These are phyloP conservation scores for Fusarium ramigenum DNA, from an alignment of 2,329 filamentous ascomycete genomes.

Conservation along the genomic window DNA sequence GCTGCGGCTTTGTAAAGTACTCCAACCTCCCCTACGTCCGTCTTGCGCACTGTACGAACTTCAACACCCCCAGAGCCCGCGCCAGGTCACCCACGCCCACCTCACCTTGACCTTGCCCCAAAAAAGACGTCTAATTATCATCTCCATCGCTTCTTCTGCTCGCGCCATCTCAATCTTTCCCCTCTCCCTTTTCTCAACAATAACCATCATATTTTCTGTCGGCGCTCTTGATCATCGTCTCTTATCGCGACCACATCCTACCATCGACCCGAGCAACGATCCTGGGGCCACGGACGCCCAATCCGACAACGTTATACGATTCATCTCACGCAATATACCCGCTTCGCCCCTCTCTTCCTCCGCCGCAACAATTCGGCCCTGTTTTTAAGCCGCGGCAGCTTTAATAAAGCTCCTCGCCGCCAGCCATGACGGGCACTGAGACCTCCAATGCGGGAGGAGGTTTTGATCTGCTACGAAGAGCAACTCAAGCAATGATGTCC, in stretches of 20 bases:
- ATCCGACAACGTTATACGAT: constrained; percentile 32
- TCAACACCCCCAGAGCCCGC: constrained; percentile 22
- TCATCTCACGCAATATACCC: constrained; percentile 31
- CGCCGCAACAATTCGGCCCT: constrained; percentile 34
- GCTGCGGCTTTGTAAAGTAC: neutral
- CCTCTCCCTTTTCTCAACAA: constrained; percentile 37
- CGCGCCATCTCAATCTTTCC: constrained; percentile 33
- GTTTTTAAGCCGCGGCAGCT: constrained; percentile 37
- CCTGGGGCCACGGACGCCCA: constrained; percentile 31
- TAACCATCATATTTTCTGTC: constrained; percentile 22
- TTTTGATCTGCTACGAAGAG: constrained; percentile 67
- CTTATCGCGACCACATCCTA: constrained; percentile 20
- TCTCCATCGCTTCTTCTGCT: constrained; percentile 38
- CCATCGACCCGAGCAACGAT: constrained; percentile 13
- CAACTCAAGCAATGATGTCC: constrained; percentile 72
- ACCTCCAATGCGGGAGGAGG: constrained; percentile 56
- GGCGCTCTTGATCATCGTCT: constrained; percentile 8
- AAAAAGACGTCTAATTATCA: constrained; percentile 43
- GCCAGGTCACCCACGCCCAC: constrained; percentile 37
- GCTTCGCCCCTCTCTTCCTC: constrained; percentile 35
- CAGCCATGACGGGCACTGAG: constrained; percentile 64
- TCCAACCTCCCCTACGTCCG: neutral
- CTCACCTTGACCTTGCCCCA: constrained; percentile 44
- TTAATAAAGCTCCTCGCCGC: constrained; percentile 39
- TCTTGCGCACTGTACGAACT: constrained; percentile 40